Conservation (phyloP, 208 protist species). For the Leishmania aethiopica region DNA sequence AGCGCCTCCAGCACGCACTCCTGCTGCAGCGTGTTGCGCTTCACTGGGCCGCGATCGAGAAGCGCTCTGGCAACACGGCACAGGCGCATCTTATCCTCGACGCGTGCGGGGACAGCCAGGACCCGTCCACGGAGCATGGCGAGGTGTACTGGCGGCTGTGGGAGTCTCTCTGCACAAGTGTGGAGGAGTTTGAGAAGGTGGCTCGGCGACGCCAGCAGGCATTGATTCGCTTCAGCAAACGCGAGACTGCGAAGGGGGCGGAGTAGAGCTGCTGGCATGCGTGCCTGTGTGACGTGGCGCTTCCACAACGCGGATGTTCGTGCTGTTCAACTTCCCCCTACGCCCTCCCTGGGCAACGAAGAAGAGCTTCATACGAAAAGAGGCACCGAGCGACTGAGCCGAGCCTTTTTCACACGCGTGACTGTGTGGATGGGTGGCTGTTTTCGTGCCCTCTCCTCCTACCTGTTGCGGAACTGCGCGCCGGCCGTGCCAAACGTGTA, state of each 20-base stretch:
- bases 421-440: not conserved
- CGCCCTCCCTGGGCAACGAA: not conserved
- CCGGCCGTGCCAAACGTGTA: not conserved
- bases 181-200: slow-evolving; percentile 71
- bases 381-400: not conserved
- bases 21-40: slow-evolving; percentile 71
- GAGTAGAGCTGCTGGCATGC: not conserved
- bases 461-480: not conserved
- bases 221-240: slow-evolving; percentile 40
- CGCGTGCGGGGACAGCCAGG: slow-evolving; percentile 72
- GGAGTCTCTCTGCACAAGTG: slow-evolving; percentile 66
- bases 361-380: not conserved
- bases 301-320: not conserved
- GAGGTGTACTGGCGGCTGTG: slow-evolving; percentile 75
- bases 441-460: not conserved
- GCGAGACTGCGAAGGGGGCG: not conserved
- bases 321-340: not conserved
- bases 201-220: slow-evolving; percentile 65
- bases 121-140: slow-evolving; percentile 56
- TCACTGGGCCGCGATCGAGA: slow-evolving; percentile 82
- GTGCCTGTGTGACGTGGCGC: not conserved
- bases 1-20: slow-evolving; percentile 24
- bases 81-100: slow-evolving; percentile 68
- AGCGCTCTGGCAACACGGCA: slow-evolving; percentile 47
- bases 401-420: not conserved